These are phyloP conservation scores for Setaria viridis DNA, from an alignment of 202 grass and related monocot species.

Conservation along the genomic window DNA sequence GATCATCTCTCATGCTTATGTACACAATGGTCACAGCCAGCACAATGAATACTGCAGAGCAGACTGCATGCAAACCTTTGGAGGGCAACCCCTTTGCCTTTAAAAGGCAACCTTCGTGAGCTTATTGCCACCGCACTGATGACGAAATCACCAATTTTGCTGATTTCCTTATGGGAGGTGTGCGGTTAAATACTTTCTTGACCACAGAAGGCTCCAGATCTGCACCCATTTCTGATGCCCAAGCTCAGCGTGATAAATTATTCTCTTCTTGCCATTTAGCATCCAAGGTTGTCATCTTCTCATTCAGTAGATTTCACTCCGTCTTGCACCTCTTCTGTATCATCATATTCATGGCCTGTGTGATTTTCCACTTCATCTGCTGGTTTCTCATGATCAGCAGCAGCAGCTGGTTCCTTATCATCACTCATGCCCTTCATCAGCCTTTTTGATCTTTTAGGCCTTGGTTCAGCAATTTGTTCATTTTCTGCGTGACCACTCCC, in stretches of 20 bases:
- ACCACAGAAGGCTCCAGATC: background rate
- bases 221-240: conserved; percentile 13
- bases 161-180: conserved; percentile 37
- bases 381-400: conserved; percentile 34
- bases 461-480: conserved; percentile 49
- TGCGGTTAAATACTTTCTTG: conserved; percentile 35
- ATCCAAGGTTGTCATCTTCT: conserved; percentile 34
- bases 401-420: conserved; percentile 43
- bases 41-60: conserved; percentile 30
- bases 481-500: conserved; percentile 49
- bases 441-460: conserved; percentile 82
- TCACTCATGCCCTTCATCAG: conserved; percentile 56
- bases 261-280: conserved; percentile 8
- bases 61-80: background rate
- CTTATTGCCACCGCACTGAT: conserved; percentile 27
- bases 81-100: background rate
- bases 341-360: conserved; percentile 3
- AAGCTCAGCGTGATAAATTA: conserved; percentile 33
- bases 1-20: conserved; percentile 44
- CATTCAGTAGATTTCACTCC: conserved; percentile 3
- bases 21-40: conserved; percentile 48
- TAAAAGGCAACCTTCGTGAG: background rate
- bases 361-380: conserved; percentile 43
- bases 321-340: conserved; percentile 39
- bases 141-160: background rate